A percentile compares a stretch with the other conserved stretches of the same genome.
These are phyloP conservation scores for Annulohypoxylon nitens DNA, from an alignment of 495 filamentous ascomycete genomes.

Conservation along the genomic window DNA sequence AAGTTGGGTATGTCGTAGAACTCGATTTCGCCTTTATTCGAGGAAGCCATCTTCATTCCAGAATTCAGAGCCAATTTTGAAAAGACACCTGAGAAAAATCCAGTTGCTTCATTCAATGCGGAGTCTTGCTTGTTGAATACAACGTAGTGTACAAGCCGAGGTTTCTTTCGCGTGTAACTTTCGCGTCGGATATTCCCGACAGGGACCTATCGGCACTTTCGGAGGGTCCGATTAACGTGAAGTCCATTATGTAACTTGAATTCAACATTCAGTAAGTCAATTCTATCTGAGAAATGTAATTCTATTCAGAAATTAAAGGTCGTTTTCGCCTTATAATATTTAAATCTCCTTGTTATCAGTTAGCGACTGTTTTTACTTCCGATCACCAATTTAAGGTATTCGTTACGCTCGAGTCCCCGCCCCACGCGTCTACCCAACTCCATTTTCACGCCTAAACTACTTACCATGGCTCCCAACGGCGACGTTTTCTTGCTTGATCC, in stretches of 20 bases:
- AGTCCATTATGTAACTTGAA: neutral
- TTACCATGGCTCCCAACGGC: conserved; percentile 52
- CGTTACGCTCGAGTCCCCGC: no score
- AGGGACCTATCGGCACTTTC: neutral
- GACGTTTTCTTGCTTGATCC: conserved; percentile 55
- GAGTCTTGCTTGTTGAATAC: neutral
- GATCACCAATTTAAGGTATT: no score
- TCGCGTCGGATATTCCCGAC: neutral
- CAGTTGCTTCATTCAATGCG: neutral
- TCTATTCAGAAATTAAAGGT: no score
- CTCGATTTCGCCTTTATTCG: conserved; percentile 40
- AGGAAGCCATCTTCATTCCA: conserved; percentile 19
- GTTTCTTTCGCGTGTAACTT: neutral
- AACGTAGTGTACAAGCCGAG: neutral
- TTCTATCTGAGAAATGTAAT: no score
- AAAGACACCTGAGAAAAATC: neutral
- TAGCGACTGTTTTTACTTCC: no score
- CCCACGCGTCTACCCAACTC: neutral
- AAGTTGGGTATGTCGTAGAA: conserved; percentile 56
- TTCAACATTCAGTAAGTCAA: no score
- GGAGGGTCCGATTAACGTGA: neutral
- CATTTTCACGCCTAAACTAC: neutral
- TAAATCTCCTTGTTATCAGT: no score
- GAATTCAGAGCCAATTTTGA: neutral
- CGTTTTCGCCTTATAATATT: no score